Evolutionary conservation across 176 grass and related monocot genomes (phyloP).

Genomic region (Oropetium thomaeum): DNA sequence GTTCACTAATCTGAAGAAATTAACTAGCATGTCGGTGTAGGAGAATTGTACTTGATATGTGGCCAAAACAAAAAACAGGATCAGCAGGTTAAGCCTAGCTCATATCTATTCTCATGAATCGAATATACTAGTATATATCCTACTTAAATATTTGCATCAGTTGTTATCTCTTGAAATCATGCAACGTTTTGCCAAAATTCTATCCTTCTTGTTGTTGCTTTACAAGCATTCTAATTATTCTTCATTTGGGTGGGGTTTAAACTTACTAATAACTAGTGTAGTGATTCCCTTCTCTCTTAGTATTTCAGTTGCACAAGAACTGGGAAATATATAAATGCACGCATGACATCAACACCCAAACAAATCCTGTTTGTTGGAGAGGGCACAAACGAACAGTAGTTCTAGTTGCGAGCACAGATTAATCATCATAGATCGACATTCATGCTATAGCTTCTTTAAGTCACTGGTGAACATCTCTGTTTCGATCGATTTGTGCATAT

Average conservation of each 20-base stretch:
- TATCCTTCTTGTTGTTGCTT: background rate
- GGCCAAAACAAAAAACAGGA: background rate
- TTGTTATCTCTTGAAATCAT: too few species aligned
- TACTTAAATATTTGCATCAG: too few species aligned
- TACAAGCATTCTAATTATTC: background rate
- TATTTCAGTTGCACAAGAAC: background rate
- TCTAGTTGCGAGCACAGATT: background rate
- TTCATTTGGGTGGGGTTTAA: background rate
- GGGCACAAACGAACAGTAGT: background rate
- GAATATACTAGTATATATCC: too few species aligned
- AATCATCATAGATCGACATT: slow-evolving; percentile 1
- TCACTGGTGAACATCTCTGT: background rate
- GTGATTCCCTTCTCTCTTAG: background rate
- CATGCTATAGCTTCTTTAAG: background rate
- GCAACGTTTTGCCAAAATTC: background rate
- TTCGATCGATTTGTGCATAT: background rate
- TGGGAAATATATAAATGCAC: background rate
- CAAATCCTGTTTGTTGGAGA: background rate
- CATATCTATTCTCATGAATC: too few species aligned
- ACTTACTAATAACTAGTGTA: background rate
- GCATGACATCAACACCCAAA: background rate
- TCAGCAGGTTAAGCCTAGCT: background rate
- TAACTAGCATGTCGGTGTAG: background rate
- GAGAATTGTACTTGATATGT: slow-evolving; percentile 2
- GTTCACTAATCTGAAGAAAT: background rate